Percentiles rank a stretch among this genome's conserved stretches.
These are phyloP conservation scores for Leccinum griseonigrum DNA, from an alignment of 1,284 basidiomycete species.

Conservation along the genomic window DNA sequence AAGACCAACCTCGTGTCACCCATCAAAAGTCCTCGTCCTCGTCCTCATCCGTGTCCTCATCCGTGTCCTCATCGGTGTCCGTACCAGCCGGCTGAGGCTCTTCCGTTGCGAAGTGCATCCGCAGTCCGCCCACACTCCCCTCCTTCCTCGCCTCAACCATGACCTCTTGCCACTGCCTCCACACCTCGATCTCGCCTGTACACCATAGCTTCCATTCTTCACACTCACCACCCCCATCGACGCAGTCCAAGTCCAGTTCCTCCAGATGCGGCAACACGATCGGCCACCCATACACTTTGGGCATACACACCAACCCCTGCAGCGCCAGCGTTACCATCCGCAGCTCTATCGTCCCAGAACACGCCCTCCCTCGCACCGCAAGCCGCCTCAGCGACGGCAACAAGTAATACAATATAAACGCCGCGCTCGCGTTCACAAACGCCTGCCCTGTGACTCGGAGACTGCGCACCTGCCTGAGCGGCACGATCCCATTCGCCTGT, in stretches of 20 bases:
- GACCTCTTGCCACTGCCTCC: slow-evolving; percentile 9
- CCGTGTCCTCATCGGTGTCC: not conserved
- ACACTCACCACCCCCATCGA: slow-evolving; percentile 6
- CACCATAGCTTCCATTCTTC: slow-evolving; percentile 12
- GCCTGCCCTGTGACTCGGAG: slow-evolving; percentile 13
- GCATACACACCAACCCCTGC: slow-evolving; percentile 14
- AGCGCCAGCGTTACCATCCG: slow-evolving; percentile 16
- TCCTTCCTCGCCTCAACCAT: not conserved
- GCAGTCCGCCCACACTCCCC: not conserved
- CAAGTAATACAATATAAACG: slow-evolving; percentile 18
- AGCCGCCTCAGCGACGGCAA: slow-evolving; percentile 15
- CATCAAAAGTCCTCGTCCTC: not conserved
- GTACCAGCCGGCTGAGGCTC: not conserved
- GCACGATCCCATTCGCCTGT: slow-evolving; percentile 1
- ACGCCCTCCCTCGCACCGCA: slow-evolving; percentile 14
- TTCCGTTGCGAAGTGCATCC: slow-evolving; percentile 1
- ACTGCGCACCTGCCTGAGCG: slow-evolving; percentile 16
- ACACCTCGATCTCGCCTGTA: slow-evolving; percentile 12
- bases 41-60: too few relatives aligned
- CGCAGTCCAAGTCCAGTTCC: slow-evolving; percentile 14
- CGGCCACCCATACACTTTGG: slow-evolving; percentile 5
- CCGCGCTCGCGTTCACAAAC: slow-evolving; percentile 13
- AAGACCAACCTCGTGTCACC: not conserved
- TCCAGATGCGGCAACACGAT: slow-evolving; percentile 12
- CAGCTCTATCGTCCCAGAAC: slow-evolving; percentile 8